A percentile compares a stretch with the other conserved stretches of the same genome.
Evolutionary conservation across 2,329 filamentous ascomycete genomes (phyloP).

Genomic region (Stagonosporopsis cucurbitacearum): DNA sequence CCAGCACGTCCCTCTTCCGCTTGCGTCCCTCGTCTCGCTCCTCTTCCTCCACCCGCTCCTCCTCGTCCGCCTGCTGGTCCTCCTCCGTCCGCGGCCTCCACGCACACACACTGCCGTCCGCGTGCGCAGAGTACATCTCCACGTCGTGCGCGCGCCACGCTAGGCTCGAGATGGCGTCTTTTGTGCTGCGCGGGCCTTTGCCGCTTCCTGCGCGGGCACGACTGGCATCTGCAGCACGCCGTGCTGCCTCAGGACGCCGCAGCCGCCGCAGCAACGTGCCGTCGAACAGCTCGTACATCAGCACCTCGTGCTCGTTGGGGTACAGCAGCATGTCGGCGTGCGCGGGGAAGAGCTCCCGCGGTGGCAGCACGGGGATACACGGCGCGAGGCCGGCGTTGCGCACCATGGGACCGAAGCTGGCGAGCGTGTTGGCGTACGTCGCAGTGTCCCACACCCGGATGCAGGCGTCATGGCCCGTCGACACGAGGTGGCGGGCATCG

Average conservation of each 20-base stretch:
- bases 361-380: constrained; percentile 60
- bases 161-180: constrained; percentile 70
- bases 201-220: neutral
- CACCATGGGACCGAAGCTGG: constrained; percentile 83
- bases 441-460: constrained; percentile 86
- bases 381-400: constrained; percentile 66
- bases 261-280: constrained; percentile 76
- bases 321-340: constrained; percentile 75
- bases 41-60: constrained; percentile 48
- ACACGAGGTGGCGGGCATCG: constrained; percentile 77
- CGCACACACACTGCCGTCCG: constrained; percentile 80
- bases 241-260: constrained; percentile 61
- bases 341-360: constrained; percentile 62
- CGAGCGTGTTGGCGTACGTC: constrained; percentile 84
- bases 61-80: constrained; percentile 52
- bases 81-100: constrained; percentile 72
- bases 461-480: constrained; percentile 80
- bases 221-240: constrained; percentile 14
- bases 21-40: constrained; percentile 52
- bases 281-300: constrained; percentile 79
- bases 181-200: constrained; percentile 50
- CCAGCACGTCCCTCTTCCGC: constrained; percentile 77
- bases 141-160: constrained; percentile 75
- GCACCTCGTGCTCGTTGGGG: constrained; percentile 76
- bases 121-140: constrained; percentile 81